Conservation (phyloP, 306 rosid genomes). For the Gastrolobium bilobum region DNA sequence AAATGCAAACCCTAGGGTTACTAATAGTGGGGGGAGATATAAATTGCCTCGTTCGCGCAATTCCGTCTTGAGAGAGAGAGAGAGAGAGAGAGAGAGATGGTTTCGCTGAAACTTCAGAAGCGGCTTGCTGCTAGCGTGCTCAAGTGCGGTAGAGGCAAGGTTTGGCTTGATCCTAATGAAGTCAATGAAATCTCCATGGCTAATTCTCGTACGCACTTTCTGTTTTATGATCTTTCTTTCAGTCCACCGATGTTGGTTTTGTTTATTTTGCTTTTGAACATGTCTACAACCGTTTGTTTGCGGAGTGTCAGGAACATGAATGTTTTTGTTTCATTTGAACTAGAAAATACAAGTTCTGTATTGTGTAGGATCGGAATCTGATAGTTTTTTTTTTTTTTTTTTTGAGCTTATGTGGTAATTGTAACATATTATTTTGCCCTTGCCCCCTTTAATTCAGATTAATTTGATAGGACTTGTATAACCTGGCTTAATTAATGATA, state of each 20-base stretch:
- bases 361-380: not conserved
- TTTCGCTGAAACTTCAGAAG: conserved; percentile 96
- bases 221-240: not conserved
- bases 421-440: no score
- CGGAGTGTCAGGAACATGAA: no score
- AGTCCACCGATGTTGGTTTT: not conserved
- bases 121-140: conserved; percentile 93
- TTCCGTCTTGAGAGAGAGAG: conserved; percentile 2
- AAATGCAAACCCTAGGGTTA: conserved; percentile 25
- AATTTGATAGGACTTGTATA: no score
- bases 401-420: not conserved
- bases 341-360: no score
- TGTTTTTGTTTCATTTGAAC: no score
- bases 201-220: conserved; percentile 74
- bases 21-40: not conserved
- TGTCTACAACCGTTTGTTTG: no score
- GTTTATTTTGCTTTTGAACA: not conserved
- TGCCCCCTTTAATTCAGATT: no score
- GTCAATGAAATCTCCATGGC: conserved; percentile 96
- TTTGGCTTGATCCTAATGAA: conserved; percentile 98
- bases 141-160: conserved; percentile 93
- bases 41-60: not conserved
- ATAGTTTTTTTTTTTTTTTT: not conserved
- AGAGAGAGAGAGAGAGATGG: conserved; percentile 56
- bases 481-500: no score